Evolutionary conservation across 2,329 filamentous ascomycete genomes (phyloP).

Genomic region (Zasmidium angulare): DNA sequence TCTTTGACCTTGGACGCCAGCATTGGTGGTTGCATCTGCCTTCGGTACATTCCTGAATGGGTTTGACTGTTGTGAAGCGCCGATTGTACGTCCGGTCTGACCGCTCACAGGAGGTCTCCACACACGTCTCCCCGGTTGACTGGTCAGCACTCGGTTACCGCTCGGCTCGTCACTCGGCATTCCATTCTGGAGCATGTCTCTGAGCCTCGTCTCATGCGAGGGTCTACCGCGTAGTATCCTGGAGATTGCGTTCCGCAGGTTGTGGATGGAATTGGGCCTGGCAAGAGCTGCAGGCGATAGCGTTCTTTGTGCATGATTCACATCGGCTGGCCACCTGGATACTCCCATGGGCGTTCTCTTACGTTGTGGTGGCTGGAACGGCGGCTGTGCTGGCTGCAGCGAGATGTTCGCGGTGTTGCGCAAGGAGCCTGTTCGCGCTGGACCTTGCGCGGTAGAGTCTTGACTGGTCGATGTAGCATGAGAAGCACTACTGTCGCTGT

Average conservation of each 20-base stretch:
- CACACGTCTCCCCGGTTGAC: neutral
- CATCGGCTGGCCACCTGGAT: conserved; percentile 29
- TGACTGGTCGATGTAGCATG: neutral
- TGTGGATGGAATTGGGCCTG: neutral
- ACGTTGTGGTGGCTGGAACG: conserved; percentile 25
- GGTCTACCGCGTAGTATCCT: conserved; percentile 1
- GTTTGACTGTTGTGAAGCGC: neutral
- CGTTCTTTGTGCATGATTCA: neutral
- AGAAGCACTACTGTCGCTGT: neutral
- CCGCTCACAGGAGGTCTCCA: conserved; percentile 37
- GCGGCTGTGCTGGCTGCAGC: conserved; percentile 18
- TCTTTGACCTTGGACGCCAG: neutral
- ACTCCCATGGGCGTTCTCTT: conserved; percentile 29
- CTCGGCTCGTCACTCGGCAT: neutral
- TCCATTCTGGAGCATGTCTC: neutral
- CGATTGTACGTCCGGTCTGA: conserved; percentile 12
- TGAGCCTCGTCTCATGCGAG: neutral
- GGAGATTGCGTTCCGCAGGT: neutral
- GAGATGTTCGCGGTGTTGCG: neutral
- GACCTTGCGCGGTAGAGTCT: neutral
- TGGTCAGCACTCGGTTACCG: neutral
- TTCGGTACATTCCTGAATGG: neutral
- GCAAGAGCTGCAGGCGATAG: neutral
- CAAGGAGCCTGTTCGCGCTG: conserved; percentile 6
- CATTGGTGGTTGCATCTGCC: neutral